Evolutionary conservation across 2,329 filamentous ascomycete species (phyloP), one percentile per base, ranked within the genome.

Genomic region (Colletotrichum sublineola): DNA sequence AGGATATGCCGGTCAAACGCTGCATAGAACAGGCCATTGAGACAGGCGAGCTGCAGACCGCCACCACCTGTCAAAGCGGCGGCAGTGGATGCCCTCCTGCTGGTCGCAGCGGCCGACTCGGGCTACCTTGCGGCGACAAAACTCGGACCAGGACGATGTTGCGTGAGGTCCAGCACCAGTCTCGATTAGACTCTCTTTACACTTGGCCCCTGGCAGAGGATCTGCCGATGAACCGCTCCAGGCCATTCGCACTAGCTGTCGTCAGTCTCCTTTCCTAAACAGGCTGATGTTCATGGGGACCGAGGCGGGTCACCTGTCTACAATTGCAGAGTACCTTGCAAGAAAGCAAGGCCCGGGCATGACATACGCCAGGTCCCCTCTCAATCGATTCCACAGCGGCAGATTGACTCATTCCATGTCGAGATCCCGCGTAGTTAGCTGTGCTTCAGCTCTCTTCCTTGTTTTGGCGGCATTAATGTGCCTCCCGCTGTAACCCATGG

Each of bases 51-150:
- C 36, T 52, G 24, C 46, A 48, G 36, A 36, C n/a, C 61, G 20
- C 31, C 61, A 36, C n/a, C 61, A 14, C 31, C 61, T 44, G 62
- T 71, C 68, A 71, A 71, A 71, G 65, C 68, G 68, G 65, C 68
- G 68, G 50, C 48, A 44, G 31, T 61, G 56, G 46, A 40, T 55
- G 44, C 44, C 44, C 6, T 36, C 14, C 9, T 44, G 24, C 29
- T 38, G 18, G 42, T 50, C 14, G 20, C 44, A 2, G 29, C 31
- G 50, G 50, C 31, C 29, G 50, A 20, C n/a, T 40, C 55, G 12
- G n/a, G 55, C 7, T 50, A n/a, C 31, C 50, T 68, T 44, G 33
- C 36, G 20, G 36, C 55, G 55, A 40, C 11, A 6, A 42, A 53
- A 53, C 24, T n/a, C 53, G 18, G 31, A 36, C 31, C 15, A 36